A percentile compares a stretch with the other conserved stretches of the same genome.
phyloP scores from a whole-genome alignment of 148 eudicot species.

The Spergularia marina region DNA sequence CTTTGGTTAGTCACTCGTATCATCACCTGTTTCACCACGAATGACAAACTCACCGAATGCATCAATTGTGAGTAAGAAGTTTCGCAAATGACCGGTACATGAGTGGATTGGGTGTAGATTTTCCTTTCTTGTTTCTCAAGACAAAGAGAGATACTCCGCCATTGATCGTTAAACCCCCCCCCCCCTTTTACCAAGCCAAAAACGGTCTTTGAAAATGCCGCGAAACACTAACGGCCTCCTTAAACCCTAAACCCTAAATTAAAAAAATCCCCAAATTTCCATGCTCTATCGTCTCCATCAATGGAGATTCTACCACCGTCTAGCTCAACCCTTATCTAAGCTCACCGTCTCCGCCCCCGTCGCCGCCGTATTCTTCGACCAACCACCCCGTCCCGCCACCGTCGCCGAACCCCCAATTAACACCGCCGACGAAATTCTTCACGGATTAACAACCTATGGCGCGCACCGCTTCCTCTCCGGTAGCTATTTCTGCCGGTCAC shows the following conservation, averaged over 20 bases:
- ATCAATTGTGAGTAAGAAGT: no score
- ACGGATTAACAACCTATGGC: constrained; percentile 24
- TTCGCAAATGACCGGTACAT: no score
- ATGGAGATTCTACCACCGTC: constrained; percentile 26
- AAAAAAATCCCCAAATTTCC: constrained; percentile 14
- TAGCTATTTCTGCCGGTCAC: constrained; percentile 17
- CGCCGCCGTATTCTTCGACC: constrained; percentile 23
- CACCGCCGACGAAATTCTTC: constrained; percentile 21
- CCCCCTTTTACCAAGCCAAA: no score
- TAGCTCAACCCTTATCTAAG: constrained; percentile 28
- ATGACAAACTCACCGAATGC: no score
- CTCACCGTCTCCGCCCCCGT: constrained; percentile 28
- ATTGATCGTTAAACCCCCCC: no score
- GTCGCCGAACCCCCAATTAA: background rate
- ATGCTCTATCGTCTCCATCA: constrained; percentile 40
- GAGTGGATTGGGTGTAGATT: no score
- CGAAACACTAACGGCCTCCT: constrained; percentile 17
- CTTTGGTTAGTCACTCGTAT: no score
- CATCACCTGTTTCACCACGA: no score
- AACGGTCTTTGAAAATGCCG: constrained; percentile 25
- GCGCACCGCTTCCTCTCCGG: constrained; percentile 19
- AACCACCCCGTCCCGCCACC: constrained; percentile 8
- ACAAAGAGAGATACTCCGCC: no score
- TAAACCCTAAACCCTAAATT: constrained; percentile 17
- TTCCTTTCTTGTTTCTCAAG: no score